Conservation (phyloP, 345 rosid genomes). For the Eucalyptus fibrosa region DNA sequence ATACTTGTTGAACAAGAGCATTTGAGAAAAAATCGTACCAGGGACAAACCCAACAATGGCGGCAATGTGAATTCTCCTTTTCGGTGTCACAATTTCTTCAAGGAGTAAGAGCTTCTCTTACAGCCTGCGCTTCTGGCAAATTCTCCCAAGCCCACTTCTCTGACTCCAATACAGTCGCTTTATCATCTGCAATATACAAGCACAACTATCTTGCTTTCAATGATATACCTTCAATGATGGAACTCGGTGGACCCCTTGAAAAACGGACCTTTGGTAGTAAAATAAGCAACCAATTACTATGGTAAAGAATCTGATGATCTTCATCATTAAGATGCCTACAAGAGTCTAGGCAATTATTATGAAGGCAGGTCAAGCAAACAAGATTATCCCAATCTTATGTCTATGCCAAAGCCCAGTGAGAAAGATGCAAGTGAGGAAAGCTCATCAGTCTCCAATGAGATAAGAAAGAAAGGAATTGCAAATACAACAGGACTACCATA, state of each 20-base stretch:
- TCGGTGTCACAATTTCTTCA: slow-evolving; percentile 54
- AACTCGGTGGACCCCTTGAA: too few relatives aligned
- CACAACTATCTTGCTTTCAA: not conserved
- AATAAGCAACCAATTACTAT: too few relatives aligned
- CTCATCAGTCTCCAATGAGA: too few relatives aligned
- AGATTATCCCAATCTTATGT: not conserved
- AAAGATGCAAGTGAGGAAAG: not conserved
- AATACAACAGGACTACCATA: not conserved
- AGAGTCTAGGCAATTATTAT: not conserved
- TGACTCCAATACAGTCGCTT: slow-evolving; percentile 63
- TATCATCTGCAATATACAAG: slow-evolving; percentile 33
- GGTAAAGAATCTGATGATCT: not conserved
- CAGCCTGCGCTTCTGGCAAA: slow-evolving; percentile 62
- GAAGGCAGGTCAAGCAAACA: not conserved
- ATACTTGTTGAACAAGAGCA: not conserved
- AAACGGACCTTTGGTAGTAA: too few relatives aligned
- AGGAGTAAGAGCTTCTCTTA: slow-evolving; percentile 71
- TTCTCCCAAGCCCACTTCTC: slow-evolving; percentile 72
- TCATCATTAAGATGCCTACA: not conserved
- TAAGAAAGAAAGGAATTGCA: not conserved
- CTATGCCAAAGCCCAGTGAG: not conserved
- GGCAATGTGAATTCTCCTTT: slow-evolving; percentile 9
- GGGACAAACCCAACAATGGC: not conserved
- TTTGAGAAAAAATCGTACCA: not conserved
- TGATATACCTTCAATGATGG: not conserved